Evolutionary conservation across 164 flowering plant species (phyloP), one percentile per base, ranked within the genome.

Genomic region (Stephania cephalantha): DNA sequence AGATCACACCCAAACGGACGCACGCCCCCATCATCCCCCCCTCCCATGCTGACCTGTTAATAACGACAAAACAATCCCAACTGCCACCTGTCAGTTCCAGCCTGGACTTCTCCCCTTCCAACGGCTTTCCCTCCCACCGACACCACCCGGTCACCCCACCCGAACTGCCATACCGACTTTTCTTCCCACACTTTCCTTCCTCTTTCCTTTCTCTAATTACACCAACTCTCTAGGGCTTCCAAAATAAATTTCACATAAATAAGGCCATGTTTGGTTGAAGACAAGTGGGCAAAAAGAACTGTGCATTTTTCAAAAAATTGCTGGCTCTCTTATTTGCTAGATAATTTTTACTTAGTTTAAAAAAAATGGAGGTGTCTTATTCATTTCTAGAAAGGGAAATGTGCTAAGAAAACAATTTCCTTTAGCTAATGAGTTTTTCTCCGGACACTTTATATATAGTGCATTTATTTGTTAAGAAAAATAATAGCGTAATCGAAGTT

Each of bases 31-130:
- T 20, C 0, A 22, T 71, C 55, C n/a, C n/a, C n/a, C n/a, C 15
- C 55, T 3, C 15, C 55, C 4, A 4, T 72, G 85, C 42, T 87
- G 90, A 90, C 72, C 69, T 90, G 91, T 86, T 73, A 29, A 85
- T 83, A 80, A 87, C 87, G 90, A 90, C 92, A 87, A 87, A 79
- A 74, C 17, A 42, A 81, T 15, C n/a, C 84, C 85, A 84, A 84
- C 85, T 82, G 84, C 90, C 67, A 76, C 70, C 78, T 85, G 85
- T 78, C 82, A 80, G 77, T 78, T 50, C 82, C 88, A 86, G 90
- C 81, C 90, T 87, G 89, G 85, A 79, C 78, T 75, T 83, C 88
- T 84, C 79, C 83, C 73, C 76, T 81, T n/a, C 73, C 75, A 84
- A 81, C 86, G 80, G 79, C 80, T 78, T 64, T 46, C 45, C 4